Base-by-base conservation (phyloP, 768 basidiomycete genomes). In the Amanita phalloides region DNA sequence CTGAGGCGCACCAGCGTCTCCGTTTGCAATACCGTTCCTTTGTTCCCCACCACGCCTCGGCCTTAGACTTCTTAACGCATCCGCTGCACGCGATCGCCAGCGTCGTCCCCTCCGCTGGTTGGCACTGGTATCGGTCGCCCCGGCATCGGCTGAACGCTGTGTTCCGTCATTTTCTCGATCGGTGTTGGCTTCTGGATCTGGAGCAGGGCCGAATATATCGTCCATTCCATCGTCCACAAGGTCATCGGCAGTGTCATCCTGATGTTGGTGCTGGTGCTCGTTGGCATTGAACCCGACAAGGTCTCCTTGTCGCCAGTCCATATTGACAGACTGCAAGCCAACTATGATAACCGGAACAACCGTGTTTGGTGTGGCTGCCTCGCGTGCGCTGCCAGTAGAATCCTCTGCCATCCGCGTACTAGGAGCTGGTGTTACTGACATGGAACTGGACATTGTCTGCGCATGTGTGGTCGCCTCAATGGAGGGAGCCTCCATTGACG, bases 321-420 rank as follows among this genome's bases (percentile, higher is more conserved):
- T 65, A 60, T 77, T 76, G 30, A 89, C 84, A 53, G 82, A 84
- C 65, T 89, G 88, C 42, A 90, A 67, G 7, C 88, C 88, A 25
- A 90, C 87, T 50, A 90, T 81, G 54, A 90, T 88, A 55, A 90
- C 86, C 17, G 88, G 88, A 11, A 90, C 79, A 33, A 90, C 84
- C 20, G 79, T 67, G 56, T 73, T 72, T 51, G 53, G 54, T 47
- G 51, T 20, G 10, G 28, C n/a, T 23, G 14, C 30, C 7, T 47
- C 41, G 44, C 42, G 20, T 8, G 41, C 45, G 35, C 30, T 51
- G 10, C 28, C 33, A 48, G 53, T 11, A 30, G 60, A 17, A 11
- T 46, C 20, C 35, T 56, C 38, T 28, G 56, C 47, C 17, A 55
- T 28, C 30, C 48, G 51, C 9, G 58, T 41, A 39, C 56, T 25